A percentile compares a stretch with the other conserved stretches of the same genome.
These are phyloP conservation scores for Aspergillus sclerotioniger DNA, from an alignment of 495 filamentous ascomycete genomes.

Conservation along the genomic window DNA sequence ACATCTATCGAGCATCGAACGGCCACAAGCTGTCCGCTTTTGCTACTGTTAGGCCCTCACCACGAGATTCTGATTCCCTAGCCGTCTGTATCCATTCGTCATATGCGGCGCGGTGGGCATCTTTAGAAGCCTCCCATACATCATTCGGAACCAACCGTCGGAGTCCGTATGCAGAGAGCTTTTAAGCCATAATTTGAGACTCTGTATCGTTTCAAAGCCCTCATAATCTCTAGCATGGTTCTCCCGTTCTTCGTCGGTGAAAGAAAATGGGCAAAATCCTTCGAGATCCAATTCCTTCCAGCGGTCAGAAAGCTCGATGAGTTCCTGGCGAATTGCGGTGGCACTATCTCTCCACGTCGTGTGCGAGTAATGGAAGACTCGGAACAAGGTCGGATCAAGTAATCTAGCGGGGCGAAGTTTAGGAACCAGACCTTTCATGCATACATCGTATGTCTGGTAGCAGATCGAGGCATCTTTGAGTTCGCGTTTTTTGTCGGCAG, in stretches of 20 bases:
- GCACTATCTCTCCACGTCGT: conserved; percentile 43
- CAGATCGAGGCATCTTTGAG: conserved; percentile 30
- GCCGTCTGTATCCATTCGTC: conserved; percentile 33
- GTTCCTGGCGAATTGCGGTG: conserved; percentile 33
- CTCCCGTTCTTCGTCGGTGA: conserved; percentile 28
- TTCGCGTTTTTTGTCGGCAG: conserved; percentile 10
- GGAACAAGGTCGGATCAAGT: conserved; percentile 36
- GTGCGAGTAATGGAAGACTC: conserved; percentile 40
- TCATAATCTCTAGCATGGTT: conserved; percentile 34
- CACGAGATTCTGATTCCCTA: conserved; percentile 24
- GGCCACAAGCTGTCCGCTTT: conserved; percentile 35
- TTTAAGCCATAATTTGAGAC: conserved; percentile 32
- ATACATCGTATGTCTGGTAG: conserved; percentile 36
- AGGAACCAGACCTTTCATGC: conserved; percentile 33
- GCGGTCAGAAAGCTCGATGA: conserved; percentile 34
- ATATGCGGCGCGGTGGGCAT: conserved; percentile 33
- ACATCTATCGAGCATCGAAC: conserved; percentile 26
- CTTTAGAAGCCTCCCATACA: conserved; percentile 29
- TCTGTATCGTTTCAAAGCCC: conserved; percentile 34
- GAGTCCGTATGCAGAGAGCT: conserved; percentile 20
- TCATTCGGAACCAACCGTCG: conserved; percentile 34
- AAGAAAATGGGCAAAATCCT: conserved; percentile 33
- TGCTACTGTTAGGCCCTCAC: conserved; percentile 24
- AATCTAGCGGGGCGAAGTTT: conserved; percentile 33
- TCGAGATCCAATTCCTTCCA: conserved; percentile 37